Base-by-base conservation (phyloP, 2,329 filamentous ascomycete genomes). In the Verticillium tricorpus region DNA sequence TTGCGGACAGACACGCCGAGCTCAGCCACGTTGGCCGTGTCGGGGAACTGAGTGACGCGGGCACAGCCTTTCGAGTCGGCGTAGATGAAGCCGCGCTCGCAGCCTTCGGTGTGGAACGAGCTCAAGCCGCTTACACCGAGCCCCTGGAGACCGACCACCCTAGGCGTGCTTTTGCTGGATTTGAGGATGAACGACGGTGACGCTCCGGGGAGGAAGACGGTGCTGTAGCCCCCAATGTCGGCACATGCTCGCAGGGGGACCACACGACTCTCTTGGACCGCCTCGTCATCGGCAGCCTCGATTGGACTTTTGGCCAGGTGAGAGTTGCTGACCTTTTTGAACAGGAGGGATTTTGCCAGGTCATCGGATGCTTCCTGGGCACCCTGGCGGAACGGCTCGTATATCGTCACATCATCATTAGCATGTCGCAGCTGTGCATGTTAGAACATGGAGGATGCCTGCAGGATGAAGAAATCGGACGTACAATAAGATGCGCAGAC, bases 111-210 rank as follows among this genome's bases (percentile, higher is more conserved):
- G 71, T 96, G 86, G 72, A 97, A 92, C 1, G 86, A 79, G 65
- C 88, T 91, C 68, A 98, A 81, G 58, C 88, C 87, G 45, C 87
- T 84, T 3, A 94, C 87, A 8, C 85, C 84, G 15, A 82, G 79
- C 0, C 90, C 89, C 63, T 89, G 85, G 1, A 97, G 78, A 12
- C 85, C 83, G n/a, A 96, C 75, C 15, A 97, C 84, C 66, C 87
- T 88, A 0, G 94, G 93, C 5, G 83, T 76, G 59, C 89, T 93
- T 66, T 92, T 90, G 39, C 92, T 85, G 57, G 92, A 92, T 69
- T 91, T 96, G 54, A 97, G 73, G 55, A 99, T 78, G 72, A 98
- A 93, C 62, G 87, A 89, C 0, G 94, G 90, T 0, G 92, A 92
- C 4, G 83, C 76, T 0, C 94, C 93, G 0, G 92, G 88, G 58